Conservation (phyloP, 192 early-diverging fungal genomes). For the Martensiomyces pterosporus region DNA sequence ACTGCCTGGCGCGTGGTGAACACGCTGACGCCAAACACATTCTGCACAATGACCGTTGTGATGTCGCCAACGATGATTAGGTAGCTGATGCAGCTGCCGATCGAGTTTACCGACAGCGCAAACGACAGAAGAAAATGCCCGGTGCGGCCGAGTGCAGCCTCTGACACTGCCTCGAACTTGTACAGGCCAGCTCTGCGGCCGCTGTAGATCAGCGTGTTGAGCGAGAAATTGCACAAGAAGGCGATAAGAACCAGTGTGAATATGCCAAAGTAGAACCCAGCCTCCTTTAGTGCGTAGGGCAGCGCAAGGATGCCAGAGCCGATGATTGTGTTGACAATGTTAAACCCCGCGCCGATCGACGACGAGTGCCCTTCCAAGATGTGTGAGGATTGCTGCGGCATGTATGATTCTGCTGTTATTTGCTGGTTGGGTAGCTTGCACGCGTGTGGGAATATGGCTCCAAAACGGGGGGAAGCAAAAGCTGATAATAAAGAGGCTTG, state of each 20-base stretch:
- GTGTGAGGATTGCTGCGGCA: conserved; percentile 2
- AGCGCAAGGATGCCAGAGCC: conserved; percentile 66
- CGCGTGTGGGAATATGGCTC: too few relatives aligned
- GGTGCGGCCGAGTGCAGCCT: conserved; percentile 47
- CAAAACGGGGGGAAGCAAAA: too few relatives aligned
- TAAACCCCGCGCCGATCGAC: conserved; percentile 48
- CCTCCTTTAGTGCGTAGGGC: conserved; percentile 59
- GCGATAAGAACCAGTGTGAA: conserved; percentile 46
- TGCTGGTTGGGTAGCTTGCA: background rate
- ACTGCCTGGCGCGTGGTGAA: conserved; percentile 18
- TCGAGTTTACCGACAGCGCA: conserved; percentile 56
- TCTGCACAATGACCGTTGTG: conserved; percentile 14
- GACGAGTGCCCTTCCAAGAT: conserved; percentile 28
- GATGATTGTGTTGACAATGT: conserved; percentile 66
- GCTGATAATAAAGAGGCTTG: too few relatives aligned
- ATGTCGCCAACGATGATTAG: conserved; percentile 52
- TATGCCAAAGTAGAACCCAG: conserved; percentile 59
- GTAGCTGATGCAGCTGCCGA: conserved; percentile 63
- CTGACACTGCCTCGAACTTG: conserved; percentile 52
- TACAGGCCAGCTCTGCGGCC: conserved; percentile 51
- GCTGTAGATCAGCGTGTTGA: conserved; percentile 54
- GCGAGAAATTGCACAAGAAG: conserved; percentile 46
- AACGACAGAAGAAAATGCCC: conserved; percentile 55
- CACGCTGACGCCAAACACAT: conserved; percentile 9
- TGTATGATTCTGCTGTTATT: background rate